Evolutionary conservation across 495 filamentous ascomycete genomes (phyloP).

Genomic region (Aspergillus mulundensis): DNA sequence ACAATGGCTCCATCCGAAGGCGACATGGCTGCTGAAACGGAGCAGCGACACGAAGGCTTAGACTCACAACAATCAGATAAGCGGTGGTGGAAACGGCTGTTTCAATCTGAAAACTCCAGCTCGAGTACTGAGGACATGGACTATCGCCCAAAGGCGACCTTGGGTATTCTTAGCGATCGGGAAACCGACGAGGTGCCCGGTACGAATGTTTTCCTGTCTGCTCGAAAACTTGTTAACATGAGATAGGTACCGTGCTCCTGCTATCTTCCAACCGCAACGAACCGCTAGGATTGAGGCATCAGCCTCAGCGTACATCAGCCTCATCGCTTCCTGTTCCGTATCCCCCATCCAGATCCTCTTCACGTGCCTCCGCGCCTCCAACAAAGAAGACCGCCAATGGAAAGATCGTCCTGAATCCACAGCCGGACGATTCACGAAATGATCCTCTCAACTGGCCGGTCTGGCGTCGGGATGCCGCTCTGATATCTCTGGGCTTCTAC

Average conservation of each 20-base stretch:
- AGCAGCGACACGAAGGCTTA: not conserved
- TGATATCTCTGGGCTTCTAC: conserved; percentile 84
- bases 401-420: conserved; percentile 82
- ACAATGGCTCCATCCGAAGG: conserved; percentile 7
- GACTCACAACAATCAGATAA: not conserved
- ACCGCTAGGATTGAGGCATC: conserved; percentile 73
- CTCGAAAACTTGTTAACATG: conserved; percentile 9
- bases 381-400: conserved; percentile 81
- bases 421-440: conserved; percentile 86
- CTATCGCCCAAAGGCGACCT: conserved; percentile 58
- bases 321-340: conserved; percentile 67
- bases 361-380: conserved; percentile 33
- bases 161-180: conserved; percentile 81
- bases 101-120: not conserved
- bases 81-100: conserved; percentile 6
- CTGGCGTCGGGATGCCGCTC: conserved; percentile 75
- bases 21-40: not conserved
- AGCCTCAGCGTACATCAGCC: conserved; percentile 67
- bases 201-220: conserved; percentile 32
- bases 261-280: conserved; percentile 74
- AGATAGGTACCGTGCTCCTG: conserved; percentile 72
- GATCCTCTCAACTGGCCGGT: conserved; percentile 92
- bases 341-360: conserved; percentile 38
- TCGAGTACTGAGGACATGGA: conserved; percentile 6
- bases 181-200: conserved; percentile 90